Evolutionary conservation across 2,329 filamentous ascomycete genomes (phyloP), one percentile per base, ranked within the genome.

Genomic region (Botrytis elliptica): DNA sequence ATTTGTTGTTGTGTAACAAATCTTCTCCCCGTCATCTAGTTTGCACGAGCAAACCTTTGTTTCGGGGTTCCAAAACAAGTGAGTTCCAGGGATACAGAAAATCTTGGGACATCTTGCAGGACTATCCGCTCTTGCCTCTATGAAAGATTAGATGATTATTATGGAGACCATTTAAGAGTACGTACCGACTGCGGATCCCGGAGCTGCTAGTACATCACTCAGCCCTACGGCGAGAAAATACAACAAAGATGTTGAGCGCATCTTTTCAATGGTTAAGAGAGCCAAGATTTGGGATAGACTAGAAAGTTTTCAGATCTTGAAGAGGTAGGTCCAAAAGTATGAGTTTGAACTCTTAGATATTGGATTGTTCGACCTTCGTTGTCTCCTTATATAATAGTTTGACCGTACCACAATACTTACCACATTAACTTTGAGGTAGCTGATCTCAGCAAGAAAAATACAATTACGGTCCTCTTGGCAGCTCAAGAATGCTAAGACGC

Each of bases 21-120:
- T 67, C 3, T 49, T 55, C 69, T 74, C 46, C 14, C 46, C 73
- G 22, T 62, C 67, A 40, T 75, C 64, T 49, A 67, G 52, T 42
- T 73, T 70, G 64, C 74, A 75, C 9, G 55, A 46, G 63, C 74
- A 75, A 69, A 52, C 38, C 22, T 67, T 71, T 22, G 67, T 73
- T 16, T 42, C 36, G 18, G 71, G 64, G 25, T 75, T 73, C 49
- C 69, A 76, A 29, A 75, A 74, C 4, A 74, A 69, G 59, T 75
- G 75, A 3, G 71, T 73, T 16, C 72, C 69, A n/a, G 69, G 44
- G 18, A 49, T 42, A 49, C 75, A 76, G 20, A 72, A 67, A 14
- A 75, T 72, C 4, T 70, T 72, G 9, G 75, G 73, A 25, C 75
- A 76, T 38, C 66, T 75, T 20, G 68, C 67, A 16, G 75, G 74